These are phyloP conservation scores for Barnettozyma vustinii DNA, from an alignment of 805 yeast species.

Conservation along the genomic window DNA sequence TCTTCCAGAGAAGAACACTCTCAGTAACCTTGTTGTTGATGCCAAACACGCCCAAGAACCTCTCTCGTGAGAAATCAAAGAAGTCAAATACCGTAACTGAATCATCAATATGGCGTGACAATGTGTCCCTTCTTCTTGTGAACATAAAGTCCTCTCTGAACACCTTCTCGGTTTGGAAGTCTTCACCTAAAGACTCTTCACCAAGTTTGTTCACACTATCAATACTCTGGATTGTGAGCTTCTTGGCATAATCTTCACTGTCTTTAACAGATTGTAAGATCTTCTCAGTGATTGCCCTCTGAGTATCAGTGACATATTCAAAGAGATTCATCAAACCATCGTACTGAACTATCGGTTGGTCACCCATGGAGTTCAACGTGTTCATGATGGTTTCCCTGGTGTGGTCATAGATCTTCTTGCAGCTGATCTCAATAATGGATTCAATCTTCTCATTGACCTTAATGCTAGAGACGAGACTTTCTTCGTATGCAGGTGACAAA, in stretches of 20 bases:
- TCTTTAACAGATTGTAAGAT: slow-evolving; percentile 57
- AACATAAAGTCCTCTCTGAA: slow-evolving; percentile 81
- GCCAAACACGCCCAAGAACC: slow-evolving; percentile 36
- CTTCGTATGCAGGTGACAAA: slow-evolving; percentile 61
- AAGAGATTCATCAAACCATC: slow-evolving; percentile 59
- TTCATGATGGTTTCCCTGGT: slow-evolving; percentile 48
- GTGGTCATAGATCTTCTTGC: slow-evolving; percentile 52
- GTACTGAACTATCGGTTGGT: slow-evolving; percentile 46
- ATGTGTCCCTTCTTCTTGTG: slow-evolving; percentile 59
- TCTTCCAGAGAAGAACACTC: slow-evolving; percentile 25
- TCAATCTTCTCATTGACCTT: slow-evolving; percentile 55
- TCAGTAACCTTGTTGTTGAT: slow-evolving; percentile 24
- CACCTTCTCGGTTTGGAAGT: slow-evolving; percentile 46
- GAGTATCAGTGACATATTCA: slow-evolving; percentile 66
- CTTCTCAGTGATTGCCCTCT: slow-evolving; percentile 57
- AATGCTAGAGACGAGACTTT: slow-evolving; percentile 44
- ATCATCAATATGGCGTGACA: slow-evolving; percentile 52
- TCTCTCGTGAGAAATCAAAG: slow-evolving; percentile 68
- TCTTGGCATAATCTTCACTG: slow-evolving; percentile 68
- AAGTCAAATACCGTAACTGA: slow-evolving; percentile 67
- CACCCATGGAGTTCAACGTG: slow-evolving; percentile 48
- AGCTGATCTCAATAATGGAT: slow-evolving; percentile 53
- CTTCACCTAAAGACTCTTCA: slow-evolving; percentile 55
- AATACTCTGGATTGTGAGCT: slow-evolving; percentile 54
- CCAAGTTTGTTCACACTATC: slow-evolving; percentile 60